These are phyloP conservation scores for Teratosphaeria destructans DNA, from an alignment of 2,329 filamentous ascomycete species.

Conservation along the genomic window DNA sequence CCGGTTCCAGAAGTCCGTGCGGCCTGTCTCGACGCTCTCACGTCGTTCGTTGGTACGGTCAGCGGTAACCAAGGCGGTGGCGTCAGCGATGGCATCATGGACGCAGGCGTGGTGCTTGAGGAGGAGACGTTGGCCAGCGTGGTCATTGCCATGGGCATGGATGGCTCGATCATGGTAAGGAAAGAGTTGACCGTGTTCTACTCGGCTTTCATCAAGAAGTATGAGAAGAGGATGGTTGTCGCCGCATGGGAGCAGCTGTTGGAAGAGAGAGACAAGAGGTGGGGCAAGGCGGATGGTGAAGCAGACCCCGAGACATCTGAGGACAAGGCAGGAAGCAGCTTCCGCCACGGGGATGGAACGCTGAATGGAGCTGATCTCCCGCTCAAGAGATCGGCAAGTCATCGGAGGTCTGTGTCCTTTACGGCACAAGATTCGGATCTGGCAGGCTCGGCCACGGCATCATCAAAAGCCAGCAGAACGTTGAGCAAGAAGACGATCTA, in stretches of 20 bases:
- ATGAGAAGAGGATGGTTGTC: slow-evolving; percentile 85
- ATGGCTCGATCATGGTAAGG: slow-evolving; percentile 87
- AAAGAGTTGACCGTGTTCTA: slow-evolving; percentile 91
- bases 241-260: slow-evolving; percentile 82
- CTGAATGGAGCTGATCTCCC: not conserved
- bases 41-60: slow-evolving; percentile 81
- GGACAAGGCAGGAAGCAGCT: not conserved
- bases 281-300: slow-evolving; percentile 12
- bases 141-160: slow-evolving; percentile 80
- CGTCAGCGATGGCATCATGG: slow-evolving; percentile 1
- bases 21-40: slow-evolving; percentile 86
- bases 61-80: slow-evolving; percentile 7
- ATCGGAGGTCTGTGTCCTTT: slow-evolving; percentile 1
- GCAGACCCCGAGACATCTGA: slow-evolving; percentile 2
- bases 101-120: slow-evolving; percentile 11
- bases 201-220: slow-evolving; percentile 80
- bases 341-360: slow-evolving; percentile 1
- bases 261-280: slow-evolving; percentile 49
- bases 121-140: slow-evolving; percentile 87
- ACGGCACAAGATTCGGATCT: not conserved
- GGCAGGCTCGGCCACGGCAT: not conserved
- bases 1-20: slow-evolving; percentile 85
- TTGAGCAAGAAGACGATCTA: slow-evolving; percentile 78
- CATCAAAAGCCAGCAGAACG: slow-evolving; percentile 29
- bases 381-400: not conserved